phyloP scores from a whole-genome alignment of 305 asterid species.

The Solanum hybrid region DNA sequence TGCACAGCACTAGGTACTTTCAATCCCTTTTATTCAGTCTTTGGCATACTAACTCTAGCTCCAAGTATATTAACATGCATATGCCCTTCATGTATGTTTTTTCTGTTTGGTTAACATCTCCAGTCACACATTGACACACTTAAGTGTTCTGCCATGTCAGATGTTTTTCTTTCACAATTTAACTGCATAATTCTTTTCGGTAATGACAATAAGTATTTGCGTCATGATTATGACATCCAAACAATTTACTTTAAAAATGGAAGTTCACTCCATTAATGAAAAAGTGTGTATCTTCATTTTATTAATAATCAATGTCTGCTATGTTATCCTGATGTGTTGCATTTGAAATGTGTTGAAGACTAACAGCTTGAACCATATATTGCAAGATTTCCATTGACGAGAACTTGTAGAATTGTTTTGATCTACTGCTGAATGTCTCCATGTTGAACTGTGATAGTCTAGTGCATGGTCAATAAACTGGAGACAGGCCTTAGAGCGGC shows the following conservation, averaged over 20 bases:
- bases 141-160: background rate
- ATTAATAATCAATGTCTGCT: background rate
- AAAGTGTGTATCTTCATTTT: background rate
- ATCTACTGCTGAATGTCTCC: background rate
- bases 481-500: background rate
- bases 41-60: background rate
- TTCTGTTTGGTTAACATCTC: background rate
- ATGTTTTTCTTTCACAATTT: background rate
- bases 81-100: background rate
- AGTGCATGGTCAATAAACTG: background rate
- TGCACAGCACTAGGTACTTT: conserved; percentile 70
- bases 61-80: background rate
- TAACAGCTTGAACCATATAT: background rate
- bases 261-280: background rate
- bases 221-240: background rate
- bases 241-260: background rate
- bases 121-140: background rate
- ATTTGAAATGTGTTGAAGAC: background rate
- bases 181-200: background rate
- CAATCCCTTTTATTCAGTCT: background rate
- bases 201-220: background rate
- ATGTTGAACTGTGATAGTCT: background rate
- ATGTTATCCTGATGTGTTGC: background rate
- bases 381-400: background rate
- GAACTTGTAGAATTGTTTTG: background rate